Percentiles rank a stretch among this genome's conserved stretches.
phyloP scores from a whole-genome alignment of 2,329 filamentous ascomycete species.

The Colletotrichum destructivum region DNA sequence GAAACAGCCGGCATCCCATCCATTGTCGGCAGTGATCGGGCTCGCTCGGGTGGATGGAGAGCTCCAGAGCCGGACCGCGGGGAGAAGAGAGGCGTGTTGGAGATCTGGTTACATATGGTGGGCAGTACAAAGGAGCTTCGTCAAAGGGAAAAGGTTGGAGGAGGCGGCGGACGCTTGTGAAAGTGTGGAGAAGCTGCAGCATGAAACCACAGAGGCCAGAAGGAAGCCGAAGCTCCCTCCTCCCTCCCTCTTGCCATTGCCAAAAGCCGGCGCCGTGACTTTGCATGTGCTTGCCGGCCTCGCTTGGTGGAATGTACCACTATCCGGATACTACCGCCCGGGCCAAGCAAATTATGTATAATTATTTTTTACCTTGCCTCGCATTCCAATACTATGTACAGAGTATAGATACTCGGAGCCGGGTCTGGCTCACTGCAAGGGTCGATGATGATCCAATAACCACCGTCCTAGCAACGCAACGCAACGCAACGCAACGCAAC shows the following conservation, averaged over 20 bases:
- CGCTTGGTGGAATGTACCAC: conserved; percentile 23
- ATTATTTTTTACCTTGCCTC: neutral
- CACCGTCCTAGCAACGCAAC: neutral
- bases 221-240: conserved; percentile 8
- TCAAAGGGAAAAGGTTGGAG: conserved; percentile 12
- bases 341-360: neutral
- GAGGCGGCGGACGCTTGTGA: conserved; percentile 46
- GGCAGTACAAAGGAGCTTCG: conserved; percentile 18
- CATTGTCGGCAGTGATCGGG: conserved; percentile 53
- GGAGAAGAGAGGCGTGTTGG: conserved; percentile 35
- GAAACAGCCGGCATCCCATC: conserved; percentile 29
- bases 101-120: conserved; percentile 12
- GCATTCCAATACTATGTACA: neutral
- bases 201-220: conserved; percentile 25
- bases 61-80: conserved; percentile 40
- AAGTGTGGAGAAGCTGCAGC: conserved; percentile 48
- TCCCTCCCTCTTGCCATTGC: too few species aligned
- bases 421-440: too few species aligned
- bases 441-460: neutral
- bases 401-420: too few species aligned
- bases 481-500: neutral
- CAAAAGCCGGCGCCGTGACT: conserved; percentile 13
- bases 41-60: conserved; percentile 54
- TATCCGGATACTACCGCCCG: neutral
- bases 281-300: conserved; percentile 38